Percentiles rank a stretch among this genome's conserved stretches.
Conservation (phyloP, 78 protist species). For the Speleostelium caveatum region DNA sequence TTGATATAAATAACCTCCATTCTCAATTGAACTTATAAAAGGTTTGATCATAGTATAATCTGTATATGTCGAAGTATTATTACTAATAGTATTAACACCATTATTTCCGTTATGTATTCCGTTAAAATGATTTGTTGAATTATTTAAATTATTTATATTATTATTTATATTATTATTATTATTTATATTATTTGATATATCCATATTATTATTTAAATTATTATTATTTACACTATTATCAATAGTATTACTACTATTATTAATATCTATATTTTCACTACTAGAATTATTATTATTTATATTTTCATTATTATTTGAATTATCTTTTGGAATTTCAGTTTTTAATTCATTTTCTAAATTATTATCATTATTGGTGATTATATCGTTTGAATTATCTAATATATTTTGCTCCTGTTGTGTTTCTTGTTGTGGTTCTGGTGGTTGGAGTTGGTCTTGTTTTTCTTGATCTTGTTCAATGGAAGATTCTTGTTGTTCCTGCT, state of each 20-base stretch:
- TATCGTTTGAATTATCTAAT: too few species aligned
- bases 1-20: background rate
- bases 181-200: background rate
- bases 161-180: too few species aligned
- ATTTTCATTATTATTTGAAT: background rate
- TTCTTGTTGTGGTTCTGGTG: background rate
- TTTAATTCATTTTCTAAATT: too few species aligned
- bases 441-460: background rate
- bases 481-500: background rate
- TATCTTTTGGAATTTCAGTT: too few species aligned
- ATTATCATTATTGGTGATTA: too few species aligned
- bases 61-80: too few species aligned
- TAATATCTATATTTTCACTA: background rate
- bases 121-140: too few species aligned
- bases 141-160: too few species aligned
- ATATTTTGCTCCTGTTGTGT: too few species aligned
- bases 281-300: conserved; percentile 15
- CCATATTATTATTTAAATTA: background rate
- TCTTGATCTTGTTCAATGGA: background rate
- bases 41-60: background rate
- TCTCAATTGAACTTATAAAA: too few species aligned
- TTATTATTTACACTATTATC: background rate
- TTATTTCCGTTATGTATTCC: too few species aligned
- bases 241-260: background rate
- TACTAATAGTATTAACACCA: too few species aligned